Evolutionary conservation across 192 early-diverging fungal species (phyloP).

Genomic region (Radiomyces spectabilis): DNA sequence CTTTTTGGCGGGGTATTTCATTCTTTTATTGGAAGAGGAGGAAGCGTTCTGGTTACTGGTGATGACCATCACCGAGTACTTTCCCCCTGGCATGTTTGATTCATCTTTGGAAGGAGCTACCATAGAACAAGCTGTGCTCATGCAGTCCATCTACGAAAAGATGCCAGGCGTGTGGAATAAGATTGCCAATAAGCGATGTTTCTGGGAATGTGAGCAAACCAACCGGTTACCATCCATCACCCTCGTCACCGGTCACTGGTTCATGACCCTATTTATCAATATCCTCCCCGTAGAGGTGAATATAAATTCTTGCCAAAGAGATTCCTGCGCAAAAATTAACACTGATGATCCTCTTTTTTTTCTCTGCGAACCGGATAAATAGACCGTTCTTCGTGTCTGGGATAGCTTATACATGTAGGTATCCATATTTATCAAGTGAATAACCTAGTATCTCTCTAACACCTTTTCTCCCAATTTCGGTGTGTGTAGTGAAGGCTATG

Average conservation of each 20-base stretch:
- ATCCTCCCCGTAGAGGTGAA: constrained; percentile 63
- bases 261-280: constrained; percentile 70
- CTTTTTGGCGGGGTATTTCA: constrained; percentile 65
- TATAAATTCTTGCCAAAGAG: not conserved
- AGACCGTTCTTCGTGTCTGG: constrained; percentile 49
- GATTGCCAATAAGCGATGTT: constrained; percentile 27
- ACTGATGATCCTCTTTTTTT: not conserved
- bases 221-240: constrained; percentile 53
- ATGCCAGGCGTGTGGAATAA: constrained; percentile 40
- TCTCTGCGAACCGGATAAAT: not conserved
- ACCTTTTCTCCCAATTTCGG: not conserved
- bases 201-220: constrained; percentile 34
- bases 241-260: constrained; percentile 76
- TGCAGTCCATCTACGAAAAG: constrained; percentile 41
- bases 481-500: constrained; percentile 45
- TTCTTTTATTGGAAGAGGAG: constrained; percentile 67
- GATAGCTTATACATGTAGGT: constrained; percentile 50
- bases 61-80: constrained; percentile 57
- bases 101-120: constrained; percentile 66
- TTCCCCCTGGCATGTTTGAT: constrained; percentile 72
- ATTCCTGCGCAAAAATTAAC: not conserved
- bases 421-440: not conserved
- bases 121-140: constrained; percentile 59
- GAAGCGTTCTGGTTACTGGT: constrained; percentile 76
- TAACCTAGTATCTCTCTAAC: too few species aligned